Conservation (phyloP, 2,329 filamentous ascomycete species). For the Tolypocladium tundrense region DNA sequence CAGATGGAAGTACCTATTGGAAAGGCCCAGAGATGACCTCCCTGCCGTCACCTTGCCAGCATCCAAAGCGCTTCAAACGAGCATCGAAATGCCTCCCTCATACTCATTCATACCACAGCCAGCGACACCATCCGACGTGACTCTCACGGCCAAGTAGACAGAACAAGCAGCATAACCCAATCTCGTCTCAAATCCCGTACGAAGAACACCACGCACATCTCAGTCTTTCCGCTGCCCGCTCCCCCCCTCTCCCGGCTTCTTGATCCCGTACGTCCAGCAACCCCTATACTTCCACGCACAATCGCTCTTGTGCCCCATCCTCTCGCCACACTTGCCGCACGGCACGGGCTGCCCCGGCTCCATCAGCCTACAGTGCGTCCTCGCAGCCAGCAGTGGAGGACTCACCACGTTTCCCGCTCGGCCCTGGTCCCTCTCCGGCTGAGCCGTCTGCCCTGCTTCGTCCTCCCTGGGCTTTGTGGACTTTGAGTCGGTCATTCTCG, state of each 20-base stretch:
- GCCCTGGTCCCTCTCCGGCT: neutral
- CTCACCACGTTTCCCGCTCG: neutral
- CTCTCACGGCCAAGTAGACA: neutral
- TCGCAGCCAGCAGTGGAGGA: neutral
- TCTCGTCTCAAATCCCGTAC: neutral
- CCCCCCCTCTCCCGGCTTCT: neutral
- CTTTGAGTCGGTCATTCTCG: neutral
- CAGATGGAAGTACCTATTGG: no score
- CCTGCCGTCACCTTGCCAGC: neutral
- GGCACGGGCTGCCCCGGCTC: neutral
- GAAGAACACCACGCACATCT: no score
- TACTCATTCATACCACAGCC: no score
- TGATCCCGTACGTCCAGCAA: neutral
- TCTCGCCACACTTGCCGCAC: neutral
- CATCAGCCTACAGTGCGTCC: neutral
- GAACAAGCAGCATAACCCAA: neutral
- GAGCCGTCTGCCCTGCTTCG: neutral
- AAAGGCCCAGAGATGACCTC: no score
- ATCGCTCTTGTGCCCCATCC: neutral
- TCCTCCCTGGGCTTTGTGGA: neutral
- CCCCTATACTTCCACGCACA: neutral
- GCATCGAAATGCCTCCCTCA: neutral
- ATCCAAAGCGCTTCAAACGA: neutral
- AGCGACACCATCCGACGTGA: neutral
- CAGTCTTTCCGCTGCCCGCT: neutral